Evolutionary conservation across 495 filamentous ascomycete genomes (phyloP).

Genomic region (Trichocladium uniseriatum): DNA sequence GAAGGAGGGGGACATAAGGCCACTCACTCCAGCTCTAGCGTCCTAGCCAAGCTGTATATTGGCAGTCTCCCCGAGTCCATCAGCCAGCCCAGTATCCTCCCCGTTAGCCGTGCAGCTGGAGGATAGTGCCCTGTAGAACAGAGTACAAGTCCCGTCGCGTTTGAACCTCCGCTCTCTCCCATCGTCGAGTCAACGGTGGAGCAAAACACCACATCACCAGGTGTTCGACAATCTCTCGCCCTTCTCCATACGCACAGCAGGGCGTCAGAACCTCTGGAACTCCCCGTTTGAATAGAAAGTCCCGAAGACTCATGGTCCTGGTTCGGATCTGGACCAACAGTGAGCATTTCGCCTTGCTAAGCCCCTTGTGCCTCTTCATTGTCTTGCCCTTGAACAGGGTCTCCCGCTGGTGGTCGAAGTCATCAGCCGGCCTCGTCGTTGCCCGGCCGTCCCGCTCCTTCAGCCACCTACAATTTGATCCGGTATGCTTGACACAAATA

Average conservation of each 20-base stretch:
- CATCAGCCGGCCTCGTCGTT: not conserved
- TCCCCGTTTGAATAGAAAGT: slow-evolving; percentile 5
- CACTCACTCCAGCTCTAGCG: slow-evolving; percentile 2
- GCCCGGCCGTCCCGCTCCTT: not conserved
- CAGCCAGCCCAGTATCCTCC: slow-evolving; percentile 4
- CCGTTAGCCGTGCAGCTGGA: slow-evolving; percentile 5
- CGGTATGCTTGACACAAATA: slow-evolving; percentile 17
- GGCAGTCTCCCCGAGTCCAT: slow-evolving; percentile 4
- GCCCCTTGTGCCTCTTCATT: not conserved
- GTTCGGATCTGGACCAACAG: slow-evolving; percentile 5
- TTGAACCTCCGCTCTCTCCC: slow-evolving; percentile 1
- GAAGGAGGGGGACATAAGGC: slow-evolving; percentile 1
- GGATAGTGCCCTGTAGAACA: slow-evolving; percentile 3
- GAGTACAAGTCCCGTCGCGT: slow-evolving; percentile 6
- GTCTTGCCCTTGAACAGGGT: not conserved
- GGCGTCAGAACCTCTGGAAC: not conserved
- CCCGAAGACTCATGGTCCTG: slow-evolving; percentile 5
- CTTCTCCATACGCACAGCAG: slow-evolving; percentile 3
- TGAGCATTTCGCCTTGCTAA: slow-evolving; percentile 1
- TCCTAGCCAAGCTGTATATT: slow-evolving; percentile 3
- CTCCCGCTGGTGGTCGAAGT: not conserved
- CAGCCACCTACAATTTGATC: slow-evolving; percentile 11
- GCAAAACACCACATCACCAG: slow-evolving; percentile 8
- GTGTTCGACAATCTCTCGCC: slow-evolving; percentile 8
- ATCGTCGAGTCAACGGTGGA: slow-evolving; percentile 6